A percentile compares a stretch with the other conserved stretches of the same genome.
phyloP scores from a whole-genome alignment of 2,329 filamentous ascomycete genomes.

The Colletotrichum noveboracense region DNA sequence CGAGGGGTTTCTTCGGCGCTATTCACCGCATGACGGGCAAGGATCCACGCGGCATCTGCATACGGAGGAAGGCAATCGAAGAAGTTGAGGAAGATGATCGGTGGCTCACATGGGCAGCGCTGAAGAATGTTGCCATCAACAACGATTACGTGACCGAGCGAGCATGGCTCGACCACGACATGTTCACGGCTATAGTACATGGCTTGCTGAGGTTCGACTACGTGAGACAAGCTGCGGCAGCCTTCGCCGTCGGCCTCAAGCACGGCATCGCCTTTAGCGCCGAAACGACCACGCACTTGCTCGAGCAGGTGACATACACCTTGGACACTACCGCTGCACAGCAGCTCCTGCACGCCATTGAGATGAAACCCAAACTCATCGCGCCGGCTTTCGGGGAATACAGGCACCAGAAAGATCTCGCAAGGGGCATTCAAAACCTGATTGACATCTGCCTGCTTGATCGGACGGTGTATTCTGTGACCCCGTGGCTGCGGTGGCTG shows the following conservation, averaged over 20 bases:
- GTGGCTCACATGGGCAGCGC: conserved; percentile 34
- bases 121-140: conserved; percentile 26
- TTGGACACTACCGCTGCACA: not conserved
- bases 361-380: not conserved
- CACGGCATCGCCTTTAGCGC: conserved; percentile 36
- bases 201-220: conserved; percentile 54
- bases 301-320: conserved; percentile 44
- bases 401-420: not conserved
- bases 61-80: conserved; percentile 38
- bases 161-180: conserved; percentile 37
- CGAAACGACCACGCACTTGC: conserved; percentile 38
- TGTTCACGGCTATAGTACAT: conserved; percentile 52
- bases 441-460: conserved; percentile 1
- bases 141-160: conserved; percentile 46
- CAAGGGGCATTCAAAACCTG: not conserved
- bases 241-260: conserved; percentile 45
- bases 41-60: conserved; percentile 43
- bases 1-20: conserved; percentile 47
- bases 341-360: not conserved
- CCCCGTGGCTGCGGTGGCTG: not conserved
- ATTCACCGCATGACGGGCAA: conserved; percentile 51
- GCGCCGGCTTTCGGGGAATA: not conserved
- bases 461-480: not conserved
- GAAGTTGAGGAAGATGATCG: conserved; percentile 31
- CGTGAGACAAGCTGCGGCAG: conserved; percentile 46